Base-by-base conservation (phyloP, 768 basidiomycete genomes). In the Suillus weaverae region DNA sequence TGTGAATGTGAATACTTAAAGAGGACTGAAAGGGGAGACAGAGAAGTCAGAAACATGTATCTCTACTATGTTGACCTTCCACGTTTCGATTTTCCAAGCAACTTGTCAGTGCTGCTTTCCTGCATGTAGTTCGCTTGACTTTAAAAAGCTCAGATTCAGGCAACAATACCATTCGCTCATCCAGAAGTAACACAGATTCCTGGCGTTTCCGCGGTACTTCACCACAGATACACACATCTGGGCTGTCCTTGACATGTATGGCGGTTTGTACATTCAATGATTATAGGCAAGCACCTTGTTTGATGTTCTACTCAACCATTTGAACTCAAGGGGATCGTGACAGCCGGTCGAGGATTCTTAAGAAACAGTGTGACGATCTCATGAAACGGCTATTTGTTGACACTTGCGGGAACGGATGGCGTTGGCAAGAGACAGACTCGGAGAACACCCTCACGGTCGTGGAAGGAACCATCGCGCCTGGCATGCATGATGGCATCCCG, bases 81-180 rank as follows among this genome's bases (percentile, higher is more conserved):
- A 1, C 86, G 94, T 41, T 99, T 98, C 73, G 96, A 99, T 73
- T 97, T 98, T 73, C 97, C 75, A 93, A 90, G 67, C 96, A 99
- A 79, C 87, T 91, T 10, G 93, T 91, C 53, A 68, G 88, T 80
- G 39, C 20, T 22, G 3, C 36, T 9, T 22, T 26, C 22, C 9
- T 48, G 22, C 7, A 7, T 50, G 59, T 64, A 10, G 36, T 48
- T 30, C 22, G 13, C 22, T 33, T n/a, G 6, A 26, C 26, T 26
- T 26, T 26, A 26, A 26, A 2, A 26, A 26, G 26, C 26, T 26
- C 26, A 26, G 26, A 26, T 1, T 26, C 26, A 26, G 26, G 26
- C 26, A 26, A 26, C 26, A 2, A 26, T 26, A 26, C 26, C 26
- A 26, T 26, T 26, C 26, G 26, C 26, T 26, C 26, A 26, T 26